These are phyloP conservation scores for Monilinia aucupariae DNA, from an alignment of 2,329 filamentous ascomycete species.

Conservation along the genomic window DNA sequence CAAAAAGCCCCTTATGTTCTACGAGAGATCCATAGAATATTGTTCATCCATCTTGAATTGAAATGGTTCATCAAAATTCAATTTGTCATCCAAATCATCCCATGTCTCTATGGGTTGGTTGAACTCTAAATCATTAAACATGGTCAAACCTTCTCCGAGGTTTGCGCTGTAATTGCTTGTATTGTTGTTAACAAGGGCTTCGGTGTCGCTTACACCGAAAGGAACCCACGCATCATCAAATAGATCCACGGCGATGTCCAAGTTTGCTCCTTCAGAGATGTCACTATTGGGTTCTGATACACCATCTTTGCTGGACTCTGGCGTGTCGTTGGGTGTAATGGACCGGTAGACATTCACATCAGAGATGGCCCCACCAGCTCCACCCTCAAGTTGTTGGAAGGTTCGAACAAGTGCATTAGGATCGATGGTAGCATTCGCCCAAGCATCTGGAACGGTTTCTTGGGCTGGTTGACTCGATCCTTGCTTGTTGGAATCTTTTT, in stretches of 20 bases:
- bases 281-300: conserved; percentile 58
- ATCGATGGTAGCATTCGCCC: conserved; percentile 48
- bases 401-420: conserved; percentile 45
- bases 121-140: conserved; percentile 30
- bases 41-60: conserved; percentile 43
- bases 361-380: conserved; percentile 45
- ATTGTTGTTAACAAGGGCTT: conserved; percentile 23
- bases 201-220: conserved; percentile 40
- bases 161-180: conserved; percentile 38
- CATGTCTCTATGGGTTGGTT: conserved; percentile 36
- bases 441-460: conserved; percentile 27
- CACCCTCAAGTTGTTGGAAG: conserved; percentile 40
- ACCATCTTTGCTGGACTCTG: conserved; percentile 58
- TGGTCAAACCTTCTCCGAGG: conserved; percentile 27
- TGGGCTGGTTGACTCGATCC: conserved; percentile 29
- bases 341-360: conserved; percentile 51
- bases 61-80: conserved; percentile 50
- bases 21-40: conserved; percentile 40
- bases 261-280: conserved; percentile 48
- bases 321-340: conserved; percentile 57
- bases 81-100: conserved; percentile 43
- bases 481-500: conserved; percentile 29
- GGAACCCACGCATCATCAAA: conserved; percentile 42
- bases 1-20: conserved; percentile 16
- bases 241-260: conserved; percentile 47